These are phyloP conservation scores for Apiospora rasikravindrae DNA, from an alignment of 2,329 filamentous ascomycete species.

Conservation along the genomic window DNA sequence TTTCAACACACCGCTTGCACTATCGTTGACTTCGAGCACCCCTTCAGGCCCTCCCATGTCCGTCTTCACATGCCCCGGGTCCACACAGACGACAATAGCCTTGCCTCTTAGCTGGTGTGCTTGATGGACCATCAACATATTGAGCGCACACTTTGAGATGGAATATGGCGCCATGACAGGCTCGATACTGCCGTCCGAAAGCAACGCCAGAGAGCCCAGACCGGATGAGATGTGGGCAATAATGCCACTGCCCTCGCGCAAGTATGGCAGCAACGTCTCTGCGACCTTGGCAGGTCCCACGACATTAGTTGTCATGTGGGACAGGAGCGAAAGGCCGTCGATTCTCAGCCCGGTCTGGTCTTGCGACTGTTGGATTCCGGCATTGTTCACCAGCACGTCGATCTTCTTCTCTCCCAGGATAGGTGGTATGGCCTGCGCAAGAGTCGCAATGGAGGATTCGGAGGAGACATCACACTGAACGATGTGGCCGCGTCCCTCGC, in stretches of 20 bases:
- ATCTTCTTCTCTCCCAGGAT: conserved; percentile 35
- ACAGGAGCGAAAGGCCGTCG: neutral
- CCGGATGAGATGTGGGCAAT: neutral
- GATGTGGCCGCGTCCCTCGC: neutral
- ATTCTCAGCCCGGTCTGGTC: neutral
- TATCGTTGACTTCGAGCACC: neutral
- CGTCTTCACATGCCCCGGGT: conserved; percentile 10
- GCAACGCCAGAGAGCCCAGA: neutral
- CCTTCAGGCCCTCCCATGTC: neutral
- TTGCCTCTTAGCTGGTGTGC: neutral
- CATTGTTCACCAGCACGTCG: conserved; percentile 48
- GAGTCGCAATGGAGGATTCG: conserved; percentile 37
- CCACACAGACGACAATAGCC: conserved; percentile 4
- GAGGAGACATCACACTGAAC: conserved; percentile 42
- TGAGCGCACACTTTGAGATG: conserved; percentile 1
- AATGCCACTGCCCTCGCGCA: neutral
- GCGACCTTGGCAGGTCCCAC: neutral
- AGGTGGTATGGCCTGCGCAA: conserved; percentile 29
- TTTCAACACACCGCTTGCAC: neutral
- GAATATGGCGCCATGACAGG: neutral
- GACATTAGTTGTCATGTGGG: conserved; percentile 2
- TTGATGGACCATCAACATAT: conserved; percentile 12
- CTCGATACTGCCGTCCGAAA: neutral
- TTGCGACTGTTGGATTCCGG: conserved; percentile 31
- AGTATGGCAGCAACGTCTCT: neutral